Evolutionary conservation across 1,284 basidiomycete genomes (phyloP), one percentile per base, ranked within the genome.

Genomic region (Boletus semigastroideus): DNA sequence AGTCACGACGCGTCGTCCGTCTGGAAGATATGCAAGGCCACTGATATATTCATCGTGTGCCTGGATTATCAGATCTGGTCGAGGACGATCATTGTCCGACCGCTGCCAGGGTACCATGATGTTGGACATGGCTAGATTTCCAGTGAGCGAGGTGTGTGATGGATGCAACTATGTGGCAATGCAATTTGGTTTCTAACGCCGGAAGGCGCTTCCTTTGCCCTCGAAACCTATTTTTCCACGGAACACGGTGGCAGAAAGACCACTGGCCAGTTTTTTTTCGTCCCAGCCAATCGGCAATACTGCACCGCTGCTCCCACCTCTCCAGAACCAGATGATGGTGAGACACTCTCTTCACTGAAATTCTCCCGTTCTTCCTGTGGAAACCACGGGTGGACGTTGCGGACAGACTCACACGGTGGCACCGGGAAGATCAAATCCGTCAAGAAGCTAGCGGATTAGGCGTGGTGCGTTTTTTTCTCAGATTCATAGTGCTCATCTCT

Each of bases 381-480:
- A 79, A 86, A 13, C 80, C 80, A 4, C 75, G 84, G n/a, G 74
- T 87, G 65, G 74, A 60, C 94, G n/a, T n/a, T n/a, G n/a, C n/a
- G n/a, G n/a, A n/a, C n/a, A n/a, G n/a, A n/a, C n/a, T n/a, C n/a
- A n/a, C n/a, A n/a, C n/a, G n/a, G n/a, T n/a, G n/a, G n/a, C n/a
- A n/a, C n/a, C n/a, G n/a, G n/a, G n/a, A n/a, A n/a, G n/a, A n/a
- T n/a, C 0, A 80, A 78, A 49, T 87, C 90, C 0, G 93, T 98
- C 42, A 80, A 85, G 87, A 91, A 64, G 90, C 92, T 11, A 91
- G 94, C 12, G 95, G 94, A 47, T 72, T 99, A 49, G 90, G 94
- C 52, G 85, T 94, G 59, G 94, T 96, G 68, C 65, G 91, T 82
- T 0, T 33, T 7, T 20, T 36, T n/a, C n/a, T n/a, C n/a, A n/a